phyloP scores from a whole-genome alignment of 768 basidiomycete genomes.

The Pleurotus salmoneostramineus region DNA sequence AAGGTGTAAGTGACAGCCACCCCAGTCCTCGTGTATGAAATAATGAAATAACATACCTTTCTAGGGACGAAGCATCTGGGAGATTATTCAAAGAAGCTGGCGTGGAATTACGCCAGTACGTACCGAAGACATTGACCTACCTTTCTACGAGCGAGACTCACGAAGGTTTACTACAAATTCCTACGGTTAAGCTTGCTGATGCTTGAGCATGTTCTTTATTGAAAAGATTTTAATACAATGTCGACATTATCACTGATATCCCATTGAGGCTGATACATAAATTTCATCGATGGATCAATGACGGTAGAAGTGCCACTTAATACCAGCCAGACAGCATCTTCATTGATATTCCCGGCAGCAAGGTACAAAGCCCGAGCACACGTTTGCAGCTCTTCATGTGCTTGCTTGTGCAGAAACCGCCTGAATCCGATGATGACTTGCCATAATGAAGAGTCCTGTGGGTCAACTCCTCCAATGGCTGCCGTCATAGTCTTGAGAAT shows the following conservation, averaged over 20 bases:
- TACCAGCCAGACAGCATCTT: conserved; percentile 83
- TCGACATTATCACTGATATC: conserved; percentile 46
- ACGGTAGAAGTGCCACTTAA: conserved; percentile 51
- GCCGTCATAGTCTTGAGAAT: conserved; percentile 71
- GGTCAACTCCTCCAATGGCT: conserved; percentile 61
- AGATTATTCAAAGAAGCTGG: conserved; percentile 75
- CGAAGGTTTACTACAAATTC: conserved; percentile 17
- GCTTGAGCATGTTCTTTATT: not conserved
- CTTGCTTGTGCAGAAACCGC: conserved; percentile 64
- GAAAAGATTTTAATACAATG: conserved; percentile 24
- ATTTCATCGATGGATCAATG: conserved; percentile 37
- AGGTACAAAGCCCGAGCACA: conserved; percentile 63
- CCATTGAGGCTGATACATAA: conserved; percentile 59
- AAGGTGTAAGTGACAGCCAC: conserved; percentile 67
- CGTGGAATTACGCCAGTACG: conserved; percentile 72
- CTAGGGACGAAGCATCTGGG: conserved; percentile 83
- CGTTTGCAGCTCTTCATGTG: conserved; percentile 72
- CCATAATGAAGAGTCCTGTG: conserved; percentile 74
- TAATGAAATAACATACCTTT: conserved; percentile 3
- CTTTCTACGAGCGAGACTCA: conserved; percentile 18
- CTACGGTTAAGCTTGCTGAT: conserved; percentile 11
- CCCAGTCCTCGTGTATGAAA: not conserved
- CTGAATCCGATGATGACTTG: conserved; percentile 74
- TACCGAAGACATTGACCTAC: conserved; percentile 36
- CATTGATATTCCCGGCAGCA: conserved; percentile 56